These are phyloP conservation scores for Podospora pseudopauciseta DNA, from an alignment of 495 filamentous ascomycete genomes.

Conservation along the genomic window DNA sequence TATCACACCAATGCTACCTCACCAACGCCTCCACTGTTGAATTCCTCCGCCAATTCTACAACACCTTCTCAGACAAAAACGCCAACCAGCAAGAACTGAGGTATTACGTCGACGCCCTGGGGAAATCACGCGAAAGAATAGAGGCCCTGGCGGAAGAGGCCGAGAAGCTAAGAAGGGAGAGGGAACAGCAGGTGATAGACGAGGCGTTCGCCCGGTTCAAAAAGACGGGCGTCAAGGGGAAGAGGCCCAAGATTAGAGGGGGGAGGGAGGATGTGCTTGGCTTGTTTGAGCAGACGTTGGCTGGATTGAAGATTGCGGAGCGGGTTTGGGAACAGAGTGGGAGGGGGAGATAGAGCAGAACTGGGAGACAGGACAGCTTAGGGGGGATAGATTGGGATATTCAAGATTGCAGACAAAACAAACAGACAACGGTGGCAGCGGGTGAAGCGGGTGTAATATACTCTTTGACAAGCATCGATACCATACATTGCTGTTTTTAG, in stretches of 20 bases:
- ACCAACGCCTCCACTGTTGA: conserved; percentile 91
- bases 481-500: no score
- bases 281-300: conserved; percentile 67
- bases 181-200: conserved; percentile 60
- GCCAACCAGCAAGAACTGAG: conserved; percentile 46
- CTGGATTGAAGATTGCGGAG: conserved; percentile 44
- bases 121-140: conserved; percentile 72
- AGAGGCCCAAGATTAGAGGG: conserved; percentile 63
- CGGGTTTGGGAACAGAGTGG: neutral
- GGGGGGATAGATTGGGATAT: neutral
- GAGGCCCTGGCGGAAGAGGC: conserved; percentile 75
- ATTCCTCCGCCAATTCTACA: conserved; percentile 96
- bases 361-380: neutral
- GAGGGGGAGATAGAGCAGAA: neutral
- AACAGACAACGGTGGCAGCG: neutral
- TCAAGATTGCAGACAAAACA: neutral
- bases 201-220: conserved; percentile 65
- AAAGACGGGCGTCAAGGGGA: conserved; percentile 65
- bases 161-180: conserved; percentile 63
- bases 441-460: no score
- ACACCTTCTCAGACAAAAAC: conserved; percentile 79
- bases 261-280: conserved; percentile 71
- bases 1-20: conserved; percentile 71
- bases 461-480: no score
- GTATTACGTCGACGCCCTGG: conserved; percentile 72